phyloP scores from a whole-genome alignment of 2,329 filamentous ascomycete species.

The Polytolypa hystricis region DNA sequence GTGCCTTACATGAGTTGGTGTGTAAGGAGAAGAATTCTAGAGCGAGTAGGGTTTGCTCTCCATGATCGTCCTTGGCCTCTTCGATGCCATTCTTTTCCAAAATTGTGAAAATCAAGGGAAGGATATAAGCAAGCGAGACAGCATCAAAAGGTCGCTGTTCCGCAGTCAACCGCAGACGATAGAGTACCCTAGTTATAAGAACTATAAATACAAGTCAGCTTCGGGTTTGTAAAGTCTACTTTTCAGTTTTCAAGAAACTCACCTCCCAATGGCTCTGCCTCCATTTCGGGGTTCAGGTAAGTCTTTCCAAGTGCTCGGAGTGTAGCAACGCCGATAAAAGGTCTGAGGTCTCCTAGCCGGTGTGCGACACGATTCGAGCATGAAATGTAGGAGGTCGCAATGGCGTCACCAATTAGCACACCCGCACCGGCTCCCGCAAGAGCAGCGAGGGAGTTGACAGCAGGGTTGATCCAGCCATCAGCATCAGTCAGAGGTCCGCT shows the following conservation, averaged over 20 bases:
- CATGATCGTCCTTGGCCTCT: conserved; percentile 55
- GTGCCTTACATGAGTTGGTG: conserved; percentile 56
- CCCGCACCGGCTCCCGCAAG: conserved; percentile 67
- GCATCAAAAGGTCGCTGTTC: conserved; percentile 91
- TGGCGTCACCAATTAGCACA: conserved; percentile 67
- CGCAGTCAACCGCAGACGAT: conserved; percentile 76
- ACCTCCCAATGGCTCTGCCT: conserved; percentile 70
- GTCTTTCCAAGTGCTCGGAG: conserved; percentile 66
- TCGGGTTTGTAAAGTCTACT: conserved; percentile 1
- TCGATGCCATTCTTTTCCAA: conserved; percentile 67
- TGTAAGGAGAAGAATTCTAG: conserved; percentile 85
- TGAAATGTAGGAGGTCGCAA: conserved; percentile 66
- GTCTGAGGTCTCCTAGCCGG: conserved; percentile 63
- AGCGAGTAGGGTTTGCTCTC: conserved; percentile 79
- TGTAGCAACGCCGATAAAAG: conserved; percentile 80
- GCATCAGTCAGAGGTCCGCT: conserved; percentile 83
- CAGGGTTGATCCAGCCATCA: conserved; percentile 74
- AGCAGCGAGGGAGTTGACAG: conserved; percentile 59
- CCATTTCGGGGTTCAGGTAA: conserved; percentile 59
- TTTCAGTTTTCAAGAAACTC: conserved; percentile 10
- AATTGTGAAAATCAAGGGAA: conserved; percentile 71
- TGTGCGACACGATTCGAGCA: conserved; percentile 64
- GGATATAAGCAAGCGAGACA: conserved; percentile 74
- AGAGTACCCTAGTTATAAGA: conserved; percentile 77
- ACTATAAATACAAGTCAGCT: conserved; percentile 23